These are phyloP conservation scores for Spathaspora arborariae DNA, from an alignment of 805 yeast genomes.

Conservation along the genomic window DNA sequence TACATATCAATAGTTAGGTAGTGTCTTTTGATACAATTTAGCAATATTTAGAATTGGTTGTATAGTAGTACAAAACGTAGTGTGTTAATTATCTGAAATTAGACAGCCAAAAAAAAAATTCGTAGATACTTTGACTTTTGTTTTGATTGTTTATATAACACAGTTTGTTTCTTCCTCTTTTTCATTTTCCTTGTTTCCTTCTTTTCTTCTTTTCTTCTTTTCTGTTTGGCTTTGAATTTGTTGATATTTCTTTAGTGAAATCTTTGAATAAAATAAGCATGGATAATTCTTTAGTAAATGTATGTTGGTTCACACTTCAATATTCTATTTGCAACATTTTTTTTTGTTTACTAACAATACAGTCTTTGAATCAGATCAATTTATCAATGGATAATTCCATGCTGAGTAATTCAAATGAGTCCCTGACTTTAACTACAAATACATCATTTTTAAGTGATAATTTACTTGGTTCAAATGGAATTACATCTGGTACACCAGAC, in stretches of 20 bases:
- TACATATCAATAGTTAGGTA: not conserved
- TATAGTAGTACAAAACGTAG: not conserved
- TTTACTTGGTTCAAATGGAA: not conserved
- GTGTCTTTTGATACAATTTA: not conserved
- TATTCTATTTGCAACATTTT: not conserved
- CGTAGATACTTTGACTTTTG: not conserved
- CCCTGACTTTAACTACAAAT: not conserved
- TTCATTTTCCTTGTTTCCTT: not conserved
- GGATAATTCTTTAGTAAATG: slow-evolving; percentile 3
- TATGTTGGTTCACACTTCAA: not conserved
- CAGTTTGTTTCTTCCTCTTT: not conserved
- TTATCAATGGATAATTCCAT: slow-evolving; percentile 4
- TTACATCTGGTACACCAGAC: not conserved
- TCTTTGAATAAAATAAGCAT: slow-evolving; percentile 7
- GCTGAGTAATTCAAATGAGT: slow-evolving; percentile 1
- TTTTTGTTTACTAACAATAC: slow-evolving; percentile 2
- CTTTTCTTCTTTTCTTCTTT: not conserved
- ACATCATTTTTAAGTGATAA: slow-evolving; percentile 1
- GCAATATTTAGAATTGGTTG: not conserved
- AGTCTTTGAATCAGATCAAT: slow-evolving; percentile 6
- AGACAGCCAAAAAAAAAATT: not conserved
- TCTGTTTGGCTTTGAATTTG: not conserved
- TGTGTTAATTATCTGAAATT: not conserved
- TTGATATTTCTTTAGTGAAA: not conserved
- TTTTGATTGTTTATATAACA: not conserved